Conservation (phyloP, 768 basidiomycete genomes). For the Leccinum longicurvipes region DNA sequence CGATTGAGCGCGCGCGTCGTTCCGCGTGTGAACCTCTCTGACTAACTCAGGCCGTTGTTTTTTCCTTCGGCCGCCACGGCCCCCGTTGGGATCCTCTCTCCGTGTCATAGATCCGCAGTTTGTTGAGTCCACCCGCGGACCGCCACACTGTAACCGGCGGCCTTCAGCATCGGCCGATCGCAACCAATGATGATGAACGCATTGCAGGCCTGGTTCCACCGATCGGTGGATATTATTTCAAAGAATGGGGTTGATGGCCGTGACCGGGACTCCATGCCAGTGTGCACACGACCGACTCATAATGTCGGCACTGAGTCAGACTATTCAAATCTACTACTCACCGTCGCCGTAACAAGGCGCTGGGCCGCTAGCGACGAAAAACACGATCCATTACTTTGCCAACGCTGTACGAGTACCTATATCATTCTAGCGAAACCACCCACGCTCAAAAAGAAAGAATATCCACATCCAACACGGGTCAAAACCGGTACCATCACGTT, state of each 20-base stretch:
- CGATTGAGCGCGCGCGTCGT: no score
- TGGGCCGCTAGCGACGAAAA: background rate
- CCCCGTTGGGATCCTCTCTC: no score
- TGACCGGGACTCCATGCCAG: no score
- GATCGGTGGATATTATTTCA: background rate
- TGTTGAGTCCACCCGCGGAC: no score
- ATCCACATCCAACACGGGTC: background rate
- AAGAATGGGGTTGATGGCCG: background rate
- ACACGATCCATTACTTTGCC: conserved; percentile 16
- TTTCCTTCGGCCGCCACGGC: no score
- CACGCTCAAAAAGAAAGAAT: background rate
- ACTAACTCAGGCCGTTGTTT: no score
- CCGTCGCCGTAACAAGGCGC: background rate
- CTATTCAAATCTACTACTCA: no score
- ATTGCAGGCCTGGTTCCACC: background rate
- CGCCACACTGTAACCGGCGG: no score
- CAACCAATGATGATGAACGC: background rate
- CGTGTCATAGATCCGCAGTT: no score
- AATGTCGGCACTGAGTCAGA: no score
- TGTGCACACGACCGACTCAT: no score
- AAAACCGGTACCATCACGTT: conserved; percentile 11
- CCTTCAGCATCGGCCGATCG: background rate
- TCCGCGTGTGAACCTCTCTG: no score
- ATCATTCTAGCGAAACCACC: conserved; percentile 19
- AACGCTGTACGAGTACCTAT: conserved; percentile 12